Percentiles rank a stretch among this genome's conserved stretches.
Evolutionary conservation across 164 flowering plant genomes (phyloP).

Genomic region (Macadamia tetraphylla): DNA sequence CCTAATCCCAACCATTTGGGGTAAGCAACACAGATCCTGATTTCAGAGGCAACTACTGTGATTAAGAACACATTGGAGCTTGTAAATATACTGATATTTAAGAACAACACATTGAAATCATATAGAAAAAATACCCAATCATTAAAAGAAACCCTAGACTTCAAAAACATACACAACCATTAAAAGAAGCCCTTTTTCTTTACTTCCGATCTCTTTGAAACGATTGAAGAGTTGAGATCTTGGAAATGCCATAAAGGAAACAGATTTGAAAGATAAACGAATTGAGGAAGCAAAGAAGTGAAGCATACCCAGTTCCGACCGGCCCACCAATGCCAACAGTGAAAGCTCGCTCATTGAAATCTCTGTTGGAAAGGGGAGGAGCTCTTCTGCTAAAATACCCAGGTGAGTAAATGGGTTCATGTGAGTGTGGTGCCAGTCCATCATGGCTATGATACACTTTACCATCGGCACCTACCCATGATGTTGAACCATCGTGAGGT

Average conservation of each 20-base stretch:
- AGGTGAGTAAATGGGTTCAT: slow-evolving; percentile 94
- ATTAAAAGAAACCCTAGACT: too few species aligned
- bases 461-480: slow-evolving; percentile 86
- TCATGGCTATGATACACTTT: slow-evolving; percentile 89
- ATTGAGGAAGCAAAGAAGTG: not conserved
- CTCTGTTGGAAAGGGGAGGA: slow-evolving; percentile 55
- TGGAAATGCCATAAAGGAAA: not conserved
- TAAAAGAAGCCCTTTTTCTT: too few species aligned
- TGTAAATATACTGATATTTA: not conserved
- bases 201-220: too few species aligned
- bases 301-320: slow-evolving; percentile 88
- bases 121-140: too few species aligned
- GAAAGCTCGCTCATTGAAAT: slow-evolving; percentile 85
- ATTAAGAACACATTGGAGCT: too few species aligned
- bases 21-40: not conserved
- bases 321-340: slow-evolving; percentile 98
- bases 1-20: too few species aligned
- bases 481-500: slow-evolving; percentile 20
- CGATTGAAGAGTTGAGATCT: too few species aligned
- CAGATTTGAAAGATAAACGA: not conserved
- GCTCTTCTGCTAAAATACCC: slow-evolving; percentile 85
- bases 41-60: not conserved
- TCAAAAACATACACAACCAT: not conserved
- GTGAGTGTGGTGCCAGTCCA: slow-evolving; percentile 93
- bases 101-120: too few species aligned